Base-by-base conservation (phyloP, 2,329 filamentous ascomycete genomes). In the Claviceps sp. region DNA sequence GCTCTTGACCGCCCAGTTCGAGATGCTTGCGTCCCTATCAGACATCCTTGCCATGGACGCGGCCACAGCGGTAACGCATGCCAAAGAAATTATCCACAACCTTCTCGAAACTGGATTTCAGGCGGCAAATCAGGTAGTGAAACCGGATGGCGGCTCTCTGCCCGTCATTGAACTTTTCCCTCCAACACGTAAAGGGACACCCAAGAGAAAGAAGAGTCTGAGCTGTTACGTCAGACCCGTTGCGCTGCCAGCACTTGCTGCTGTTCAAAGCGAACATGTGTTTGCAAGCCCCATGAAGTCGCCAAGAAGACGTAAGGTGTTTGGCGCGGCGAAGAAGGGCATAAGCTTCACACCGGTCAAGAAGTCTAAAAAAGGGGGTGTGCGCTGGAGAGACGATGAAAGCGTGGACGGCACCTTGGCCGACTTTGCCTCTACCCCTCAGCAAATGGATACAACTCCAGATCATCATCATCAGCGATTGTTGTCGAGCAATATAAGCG, bases 301-400 rank as follows among this genome's bases (percentile, higher is more conserved):
- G 17, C 90, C 91, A n/a, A 80, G 86, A 56, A 80, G 89, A 60
- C 82, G 87, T 57, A 93, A 86, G 71, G 69, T 66, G 37, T 57
- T 80, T 67, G 61, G 83, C 74, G 66, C 64, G 54, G 59, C 66
- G 23, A 75, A 76, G 54, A 95, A 94, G 68, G 80, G 82, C 13
- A 75, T 95, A 47, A 79, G 80, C 34, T 94, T 94, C 62, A 89
- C 88, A 1, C 88, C 89, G 0, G 83, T 83, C 55, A 95, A 87
- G 68, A 84, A 83, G 66, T 76, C 79, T 9, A 79, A 82, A 51
- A 88, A 88, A 67, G 80, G 90, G 54, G 83, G 78, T 45, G 91
- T 98, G 5, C 80, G 91, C 57, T 98, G 93, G 93, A 83, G 88
- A 53, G 93, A 97, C 61, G 93, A 97, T 60, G 88, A 80, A 61